Evolutionary conservation across 2,329 filamentous ascomycete genomes (phyloP).

Genomic region (Davidsoniella virescens): DNA sequence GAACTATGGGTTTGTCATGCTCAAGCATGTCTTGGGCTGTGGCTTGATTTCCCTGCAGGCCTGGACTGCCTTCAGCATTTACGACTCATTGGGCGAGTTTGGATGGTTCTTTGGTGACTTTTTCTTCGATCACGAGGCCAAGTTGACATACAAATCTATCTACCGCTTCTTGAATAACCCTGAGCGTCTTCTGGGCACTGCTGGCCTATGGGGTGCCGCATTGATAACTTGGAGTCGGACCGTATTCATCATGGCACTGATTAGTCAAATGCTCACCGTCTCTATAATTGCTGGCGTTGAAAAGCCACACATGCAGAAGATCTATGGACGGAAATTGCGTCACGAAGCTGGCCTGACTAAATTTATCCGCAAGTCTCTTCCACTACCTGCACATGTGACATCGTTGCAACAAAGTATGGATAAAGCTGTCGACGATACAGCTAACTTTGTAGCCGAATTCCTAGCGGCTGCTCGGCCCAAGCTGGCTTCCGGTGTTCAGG

Average conservation of each 20-base stretch:
- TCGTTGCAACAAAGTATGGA: conserved; percentile 78
- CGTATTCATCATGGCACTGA: conserved; percentile 71
- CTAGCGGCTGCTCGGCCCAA: conserved; percentile 73
- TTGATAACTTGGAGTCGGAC: conserved; percentile 81
- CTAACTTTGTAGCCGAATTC: conserved; percentile 81
- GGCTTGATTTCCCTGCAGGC: conserved; percentile 72
- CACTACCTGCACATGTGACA: conserved; percentile 50
- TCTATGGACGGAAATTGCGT: conserved; percentile 74
- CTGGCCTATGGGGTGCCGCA: conserved; percentile 88
- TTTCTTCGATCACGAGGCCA: conserved; percentile 80
- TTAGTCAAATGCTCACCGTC: conserved; percentile 73
- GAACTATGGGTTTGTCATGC: conserved; percentile 67
- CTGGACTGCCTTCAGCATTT: conserved; percentile 87
- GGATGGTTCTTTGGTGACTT: conserved; percentile 99
- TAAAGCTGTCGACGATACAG: conserved; percentile 68
- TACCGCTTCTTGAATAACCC: conserved; percentile 98
- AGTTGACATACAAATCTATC: conserved; percentile 89
- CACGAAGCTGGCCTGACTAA: conserved; percentile 82
- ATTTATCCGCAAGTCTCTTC: conserved; percentile 74
- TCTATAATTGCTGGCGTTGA: conserved; percentile 87
- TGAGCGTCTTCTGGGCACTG: conserved; percentile 81
- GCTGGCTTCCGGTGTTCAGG: conserved; percentile 70
- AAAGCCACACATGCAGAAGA: conserved; percentile 93
- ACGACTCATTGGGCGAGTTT: conserved; percentile 90
- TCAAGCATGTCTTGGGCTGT: conserved; percentile 74